phyloP scores from a whole-genome alignment of 768 basidiomycete genomes.

The Suillus clintonianus region DNA sequence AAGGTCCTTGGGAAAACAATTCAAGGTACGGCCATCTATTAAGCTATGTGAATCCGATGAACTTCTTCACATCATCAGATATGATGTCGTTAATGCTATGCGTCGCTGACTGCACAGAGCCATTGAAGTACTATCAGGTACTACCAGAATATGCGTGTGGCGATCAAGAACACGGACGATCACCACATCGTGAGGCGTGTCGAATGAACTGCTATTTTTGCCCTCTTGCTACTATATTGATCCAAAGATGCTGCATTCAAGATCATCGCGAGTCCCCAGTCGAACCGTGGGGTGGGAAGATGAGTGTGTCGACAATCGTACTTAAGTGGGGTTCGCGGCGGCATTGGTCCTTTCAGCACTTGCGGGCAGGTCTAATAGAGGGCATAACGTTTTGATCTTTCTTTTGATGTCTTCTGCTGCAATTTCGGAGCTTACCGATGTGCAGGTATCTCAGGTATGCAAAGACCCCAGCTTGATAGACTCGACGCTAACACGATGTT shows the following conservation, averaged over 20 bases:
- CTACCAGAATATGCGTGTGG: not conserved
- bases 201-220: not conserved
- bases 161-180: not conserved
- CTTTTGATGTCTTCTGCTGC: not conserved
- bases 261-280: not conserved
- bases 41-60: not conserved
- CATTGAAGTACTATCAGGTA: not conserved
- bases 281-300: not conserved
- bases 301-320: not conserved
- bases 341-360: not conserved
- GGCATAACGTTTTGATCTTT: not conserved
- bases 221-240: not conserved
- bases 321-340: not conserved
- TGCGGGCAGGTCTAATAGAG: not conserved
- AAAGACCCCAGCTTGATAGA: not conserved
- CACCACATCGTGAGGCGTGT: not conserved
- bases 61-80: not conserved
- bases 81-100: not conserved
- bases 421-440: constrained; percentile 6
- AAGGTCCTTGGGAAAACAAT: not conserved
- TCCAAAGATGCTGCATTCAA: not conserved
- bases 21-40: not conserved
- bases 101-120: not conserved
- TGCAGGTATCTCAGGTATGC: constrained; percentile 17
- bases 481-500: not conserved